These are phyloP conservation scores for Zizania palustris DNA, from an alignment of 202 grass and related monocot genomes.

Conservation along the genomic window DNA sequence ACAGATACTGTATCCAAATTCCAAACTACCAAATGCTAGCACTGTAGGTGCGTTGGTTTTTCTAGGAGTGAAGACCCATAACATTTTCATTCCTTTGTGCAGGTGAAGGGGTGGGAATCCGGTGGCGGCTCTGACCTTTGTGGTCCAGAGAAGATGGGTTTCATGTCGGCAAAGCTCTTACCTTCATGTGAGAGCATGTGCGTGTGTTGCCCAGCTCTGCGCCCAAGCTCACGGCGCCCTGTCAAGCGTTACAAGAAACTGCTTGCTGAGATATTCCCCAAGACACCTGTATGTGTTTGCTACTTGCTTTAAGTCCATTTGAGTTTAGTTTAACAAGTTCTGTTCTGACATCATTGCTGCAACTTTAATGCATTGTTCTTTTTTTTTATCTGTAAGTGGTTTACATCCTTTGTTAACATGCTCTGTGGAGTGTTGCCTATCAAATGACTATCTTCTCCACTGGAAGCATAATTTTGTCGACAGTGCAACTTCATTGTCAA, in stretches of 20 bases:
- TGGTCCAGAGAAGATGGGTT: constrained; percentile 57
- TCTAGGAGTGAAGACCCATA: background rate
- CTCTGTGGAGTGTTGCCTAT: constrained; percentile 17
- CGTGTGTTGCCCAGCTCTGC: constrained; percentile 93
- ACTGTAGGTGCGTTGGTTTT: background rate
- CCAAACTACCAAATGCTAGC: background rate
- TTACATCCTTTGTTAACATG: constrained; percentile 27
- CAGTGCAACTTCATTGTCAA: constrained; percentile 30
- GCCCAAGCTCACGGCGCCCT: constrained; percentile 85
- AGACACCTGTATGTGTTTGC: constrained; percentile 58
- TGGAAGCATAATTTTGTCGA: background rate
- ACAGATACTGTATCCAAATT: background rate
- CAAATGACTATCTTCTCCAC: constrained; percentile 9
- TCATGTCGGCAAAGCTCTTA: constrained; percentile 78
- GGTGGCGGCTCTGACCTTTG: constrained; percentile 5
- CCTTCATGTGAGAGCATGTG: constrained; percentile 96
- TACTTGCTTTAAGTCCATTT: background rate
- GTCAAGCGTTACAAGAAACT: constrained; percentile 99
- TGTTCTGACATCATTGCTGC: constrained; percentile 20
- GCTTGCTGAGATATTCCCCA: constrained; percentile 95
- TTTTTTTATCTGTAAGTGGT: constrained; percentile 35
- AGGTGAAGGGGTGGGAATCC: constrained; percentile 23
- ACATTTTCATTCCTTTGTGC: background rate
- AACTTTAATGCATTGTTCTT: constrained; percentile 5
- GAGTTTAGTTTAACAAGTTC: constrained; percentile 18